A percentile compares a stretch with the other conserved stretches of the same genome.
These are phyloP conservation scores for Clavispora phyllophila DNA, from an alignment of 805 yeast genomes.

Conservation along the genomic window DNA sequence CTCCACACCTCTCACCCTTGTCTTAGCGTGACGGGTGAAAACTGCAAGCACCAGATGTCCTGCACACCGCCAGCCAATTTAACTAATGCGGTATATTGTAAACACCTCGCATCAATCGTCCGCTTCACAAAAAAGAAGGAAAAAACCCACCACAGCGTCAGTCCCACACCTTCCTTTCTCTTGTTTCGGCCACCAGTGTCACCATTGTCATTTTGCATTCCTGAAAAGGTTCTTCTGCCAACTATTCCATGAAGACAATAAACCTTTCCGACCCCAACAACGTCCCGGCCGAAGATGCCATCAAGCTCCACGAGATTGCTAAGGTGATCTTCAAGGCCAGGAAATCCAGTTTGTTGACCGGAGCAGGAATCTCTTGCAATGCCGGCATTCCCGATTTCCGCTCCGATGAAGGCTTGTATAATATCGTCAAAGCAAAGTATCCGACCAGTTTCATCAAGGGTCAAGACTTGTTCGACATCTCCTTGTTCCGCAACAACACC, in stretches of 20 bases:
- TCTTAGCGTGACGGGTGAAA: too few relatives aligned
- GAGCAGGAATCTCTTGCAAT: slow-evolving; percentile 95
- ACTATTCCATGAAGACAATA: slow-evolving; percentile 24
- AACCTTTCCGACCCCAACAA: slow-evolving; percentile 16
- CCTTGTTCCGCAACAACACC: slow-evolving; percentile 64
- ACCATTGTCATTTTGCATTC: not conserved
- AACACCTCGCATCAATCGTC: slow-evolving; percentile 6
- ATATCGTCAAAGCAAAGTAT: slow-evolving; percentile 57
- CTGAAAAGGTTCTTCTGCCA: not conserved
- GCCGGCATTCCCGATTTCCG: slow-evolving; percentile 98
- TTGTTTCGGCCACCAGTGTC: not conserved
- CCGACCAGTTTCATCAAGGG: slow-evolving; percentile 70
- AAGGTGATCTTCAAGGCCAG: slow-evolving; percentile 47
- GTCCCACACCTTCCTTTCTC: not conserved
- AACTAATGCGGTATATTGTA: slow-evolving; percentile 14
- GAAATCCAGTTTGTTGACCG: slow-evolving; percentile 69
- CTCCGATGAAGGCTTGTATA: slow-evolving; percentile 77
- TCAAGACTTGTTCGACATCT: slow-evolving; percentile 84
- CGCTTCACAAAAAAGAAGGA: not conserved
- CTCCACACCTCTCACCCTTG: too few relatives aligned
- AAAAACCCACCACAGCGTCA: not conserved
- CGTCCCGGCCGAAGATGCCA: slow-evolving; percentile 25
- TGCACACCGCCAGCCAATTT: slow-evolving; percentile 4
- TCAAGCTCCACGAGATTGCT: slow-evolving; percentile 35
- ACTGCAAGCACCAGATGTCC: too few relatives aligned